Evolutionary conservation across 2,329 filamentous ascomycete genomes (phyloP), one percentile per base, ranked within the genome.

Genomic region (Myriosclerotinia curreyana): DNA sequence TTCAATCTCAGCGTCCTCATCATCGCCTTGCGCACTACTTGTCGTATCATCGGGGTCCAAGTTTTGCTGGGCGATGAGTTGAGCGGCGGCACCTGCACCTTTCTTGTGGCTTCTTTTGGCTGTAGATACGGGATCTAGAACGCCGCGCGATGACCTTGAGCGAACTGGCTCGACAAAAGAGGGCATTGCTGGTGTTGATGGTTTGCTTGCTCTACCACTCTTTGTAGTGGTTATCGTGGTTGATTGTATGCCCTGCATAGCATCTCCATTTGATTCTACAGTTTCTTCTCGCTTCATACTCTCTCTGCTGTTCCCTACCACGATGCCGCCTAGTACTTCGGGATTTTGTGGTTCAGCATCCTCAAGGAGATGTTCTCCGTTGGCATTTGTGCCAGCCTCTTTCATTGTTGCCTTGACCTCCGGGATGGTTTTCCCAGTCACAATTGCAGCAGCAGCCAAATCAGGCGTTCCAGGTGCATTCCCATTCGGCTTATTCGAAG

Each of bases 161-260:
- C 84, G 78, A 12, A 69, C 69, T 2, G 79, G 74, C 59, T 88
- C 86, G 44, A 84, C 82, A 68, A 88, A 86, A 3, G 80, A 83
- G 6, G 82, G 79, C 58, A 87, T 71, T 3, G 85, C 83, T 17
- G 86, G 86, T 1, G 86, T 88, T 5, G 85, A 88, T 2, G 85
- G 86, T 73, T 88, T 88, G 74, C 85, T 88, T 14, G 86, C 83
- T 64, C 86, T 79, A 3, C 86, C 86, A 66, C 84, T 87, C 76
- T 88, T 88, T 1, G 85, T 87, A 1, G 80, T 77, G 0, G 74
- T 73, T 42, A 76, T 75, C 44, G 76, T 74, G 44, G 76, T 76
- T 31, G 76, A 73, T 58, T 70, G 71, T 38, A 74, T 68, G 15
- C 64, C 67, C 66, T 71, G 75, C 50, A 75, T 71, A 4, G 74